These are phyloP conservation scores for Zizania latifolia DNA, from an alignment of 176 grass and related monocot species.

Conservation along the genomic window DNA sequence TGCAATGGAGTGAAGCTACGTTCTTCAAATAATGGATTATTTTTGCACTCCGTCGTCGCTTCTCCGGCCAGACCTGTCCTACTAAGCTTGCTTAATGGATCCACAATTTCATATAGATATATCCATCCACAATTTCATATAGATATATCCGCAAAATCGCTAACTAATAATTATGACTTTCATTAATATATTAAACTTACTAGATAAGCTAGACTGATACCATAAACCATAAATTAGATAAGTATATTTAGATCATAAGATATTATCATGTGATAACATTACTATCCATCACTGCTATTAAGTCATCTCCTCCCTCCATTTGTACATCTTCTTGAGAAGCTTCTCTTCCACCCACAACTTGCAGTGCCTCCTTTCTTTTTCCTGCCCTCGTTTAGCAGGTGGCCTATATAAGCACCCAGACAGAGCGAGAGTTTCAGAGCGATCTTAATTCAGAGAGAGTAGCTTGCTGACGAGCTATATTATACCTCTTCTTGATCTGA, in stretches of 20 bases:
- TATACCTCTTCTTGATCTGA: neutral
- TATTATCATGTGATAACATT: too few species aligned
- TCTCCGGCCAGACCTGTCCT: neutral
- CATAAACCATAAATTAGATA: too few species aligned
- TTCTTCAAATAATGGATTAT: neutral
- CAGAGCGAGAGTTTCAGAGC: neutral
- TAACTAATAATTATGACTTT: too few species aligned
- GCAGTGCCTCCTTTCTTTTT: neutral
- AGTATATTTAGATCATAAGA: too few species aligned
- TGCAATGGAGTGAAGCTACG: neutral
- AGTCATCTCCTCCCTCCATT: neutral
- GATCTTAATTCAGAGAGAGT: neutral
- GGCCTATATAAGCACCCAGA: neutral
- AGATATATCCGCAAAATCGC: too few species aligned
- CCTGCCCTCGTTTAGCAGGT: neutral
- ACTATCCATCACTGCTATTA: too few species aligned
- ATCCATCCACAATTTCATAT: too few species aligned
- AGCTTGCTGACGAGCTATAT: neutral
- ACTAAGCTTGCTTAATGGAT: too few species aligned
- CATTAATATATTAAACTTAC: too few species aligned
- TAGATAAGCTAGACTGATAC: too few species aligned
- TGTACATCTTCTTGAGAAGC: neutral
- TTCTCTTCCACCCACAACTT: neutral
- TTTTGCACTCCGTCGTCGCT: neutral
- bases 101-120: too few species aligned